phyloP scores from a whole-genome alignment of 2,329 filamentous ascomycete species.

The Cercospora citrullina region DNA sequence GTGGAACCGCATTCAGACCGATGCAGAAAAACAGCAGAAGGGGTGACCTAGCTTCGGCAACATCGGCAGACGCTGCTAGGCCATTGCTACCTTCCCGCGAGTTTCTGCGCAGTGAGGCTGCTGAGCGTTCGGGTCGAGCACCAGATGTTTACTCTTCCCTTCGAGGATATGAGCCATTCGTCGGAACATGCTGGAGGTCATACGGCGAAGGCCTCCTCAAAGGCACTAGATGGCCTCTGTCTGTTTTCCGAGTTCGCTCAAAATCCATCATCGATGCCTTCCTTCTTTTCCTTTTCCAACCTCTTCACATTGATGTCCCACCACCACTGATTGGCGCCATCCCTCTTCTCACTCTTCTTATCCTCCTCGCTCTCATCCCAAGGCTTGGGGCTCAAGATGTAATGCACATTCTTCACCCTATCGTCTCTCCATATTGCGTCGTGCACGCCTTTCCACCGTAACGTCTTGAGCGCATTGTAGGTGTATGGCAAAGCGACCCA shows the following conservation, averaged over 20 bases:
- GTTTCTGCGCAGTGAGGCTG: neutral
- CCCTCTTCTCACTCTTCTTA: conserved; percentile 41
- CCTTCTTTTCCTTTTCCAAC: conserved; percentile 48
- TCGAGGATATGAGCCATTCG: neutral
- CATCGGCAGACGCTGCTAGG: neutral
- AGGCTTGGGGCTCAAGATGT: conserved; percentile 62
- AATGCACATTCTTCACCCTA: conserved; percentile 63
- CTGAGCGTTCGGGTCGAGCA: neutral
- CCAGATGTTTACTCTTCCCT: neutral
- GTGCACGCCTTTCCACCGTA: conserved; percentile 58
- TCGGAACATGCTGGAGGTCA: neutral
- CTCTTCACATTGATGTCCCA: conserved; percentile 54
- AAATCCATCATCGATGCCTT: conserved; percentile 55
- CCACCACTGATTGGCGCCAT: conserved; percentile 60
- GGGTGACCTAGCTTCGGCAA: neutral
- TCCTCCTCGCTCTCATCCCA: conserved; percentile 57
- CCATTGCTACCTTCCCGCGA: neutral
- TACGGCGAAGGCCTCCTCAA: neutral
- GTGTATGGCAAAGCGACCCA: conserved; percentile 62
- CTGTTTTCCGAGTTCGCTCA: conserved; percentile 31
- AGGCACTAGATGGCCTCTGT: neutral
- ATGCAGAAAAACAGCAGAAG: neutral
- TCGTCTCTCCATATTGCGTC: conserved; percentile 61
- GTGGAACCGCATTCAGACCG: neutral
- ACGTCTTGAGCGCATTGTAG: conserved; percentile 63